Percentiles rank a stretch among this genome's conserved stretches.
Evolutionary conservation across 345 rosid genomes (phyloP).

Genomic region (Physaria fendleri): DNA sequence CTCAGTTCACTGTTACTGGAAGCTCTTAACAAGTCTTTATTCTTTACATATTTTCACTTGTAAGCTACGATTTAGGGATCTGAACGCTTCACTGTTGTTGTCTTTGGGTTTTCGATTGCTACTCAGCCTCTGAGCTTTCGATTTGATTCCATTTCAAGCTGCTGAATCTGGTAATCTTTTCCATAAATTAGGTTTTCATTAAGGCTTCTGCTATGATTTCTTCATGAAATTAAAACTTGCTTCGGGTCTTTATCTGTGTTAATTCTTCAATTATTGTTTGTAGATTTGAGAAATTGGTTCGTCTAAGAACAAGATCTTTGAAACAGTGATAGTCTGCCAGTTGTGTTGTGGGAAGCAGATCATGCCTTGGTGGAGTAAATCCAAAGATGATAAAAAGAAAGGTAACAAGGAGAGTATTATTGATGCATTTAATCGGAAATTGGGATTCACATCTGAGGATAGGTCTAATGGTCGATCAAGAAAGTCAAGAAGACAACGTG

Average conservation of each 20-base stretch:
- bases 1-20: constrained; percentile 26
- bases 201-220: background rate
- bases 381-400: constrained; percentile 75
- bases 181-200: constrained; percentile 12
- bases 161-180: constrained; percentile 26
- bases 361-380: constrained; percentile 69
- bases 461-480: constrained; percentile 43
- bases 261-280: background rate
- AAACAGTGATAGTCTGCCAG: constrained; percentile 16
- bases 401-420: constrained; percentile 63
- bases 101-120: constrained; percentile 26
- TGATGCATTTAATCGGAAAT: constrained; percentile 54
- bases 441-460: constrained; percentile 50
- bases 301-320: background rate
- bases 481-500: constrained; percentile 39
- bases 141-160: constrained; percentile 16
- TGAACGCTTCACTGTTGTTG: constrained; percentile 13
- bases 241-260: background rate
- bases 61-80: constrained; percentile 38
- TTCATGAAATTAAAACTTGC: background rate
- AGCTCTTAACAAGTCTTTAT: constrained; percentile 11
- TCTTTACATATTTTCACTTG: constrained; percentile 11
- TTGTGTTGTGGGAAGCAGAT: constrained; percentile 13
- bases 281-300: constrained; percentile 12
- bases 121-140: constrained; percentile 5